Evolutionary conservation across 768 basidiomycete species (phyloP).

Genomic region (Crucibulum laeve): DNA sequence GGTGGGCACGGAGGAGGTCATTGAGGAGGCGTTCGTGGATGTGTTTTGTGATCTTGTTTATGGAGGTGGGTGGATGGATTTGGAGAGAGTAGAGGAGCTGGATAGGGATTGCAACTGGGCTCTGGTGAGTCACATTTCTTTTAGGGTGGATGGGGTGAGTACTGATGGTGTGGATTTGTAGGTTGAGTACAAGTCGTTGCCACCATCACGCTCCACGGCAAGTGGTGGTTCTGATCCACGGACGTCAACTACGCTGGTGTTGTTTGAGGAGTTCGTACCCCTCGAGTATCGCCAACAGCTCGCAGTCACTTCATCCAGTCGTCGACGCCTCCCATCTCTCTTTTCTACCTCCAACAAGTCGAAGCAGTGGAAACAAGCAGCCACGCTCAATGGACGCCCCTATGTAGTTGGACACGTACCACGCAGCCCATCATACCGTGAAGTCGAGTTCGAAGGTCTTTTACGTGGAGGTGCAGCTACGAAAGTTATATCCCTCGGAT

Average conservation of each 20-base stretch:
- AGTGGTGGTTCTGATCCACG: slow-evolving; percentile 57
- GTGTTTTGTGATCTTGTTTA: slow-evolving; percentile 81
- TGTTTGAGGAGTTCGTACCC: slow-evolving; percentile 95
- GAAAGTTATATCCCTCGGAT: slow-evolving; percentile 37
- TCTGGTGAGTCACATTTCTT: slow-evolving; percentile 48
- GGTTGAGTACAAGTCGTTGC: slow-evolving; percentile 86
- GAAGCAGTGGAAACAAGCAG: slow-evolving; percentile 76
- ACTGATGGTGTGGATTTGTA: slow-evolving; percentile 19
- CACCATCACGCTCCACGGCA: slow-evolving; percentile 32
- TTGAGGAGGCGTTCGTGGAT: slow-evolving; percentile 90
- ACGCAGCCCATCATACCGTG: slow-evolving; percentile 47
- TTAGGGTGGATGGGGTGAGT: background rate
- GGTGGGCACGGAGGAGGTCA: slow-evolving; percentile 68
- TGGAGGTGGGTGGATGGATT: slow-evolving; percentile 82
- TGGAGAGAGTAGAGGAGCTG: slow-evolving; percentile 64
- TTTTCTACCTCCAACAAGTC: slow-evolving; percentile 50
- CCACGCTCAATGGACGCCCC: slow-evolving; percentile 76
- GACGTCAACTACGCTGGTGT: slow-evolving; percentile 63
- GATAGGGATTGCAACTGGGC: slow-evolving; percentile 93
- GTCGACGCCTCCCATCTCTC: slow-evolving; percentile 65
- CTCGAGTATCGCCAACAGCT: slow-evolving; percentile 80
- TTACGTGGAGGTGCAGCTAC: slow-evolving; percentile 49
- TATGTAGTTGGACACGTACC: slow-evolving; percentile 63
- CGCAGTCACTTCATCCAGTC: slow-evolving; percentile 43
- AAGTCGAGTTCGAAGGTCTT: slow-evolving; percentile 78